Evolutionary conservation across 2,329 filamentous ascomycete species (phyloP).

Genomic region (Nigrospora sphaerica): DNA sequence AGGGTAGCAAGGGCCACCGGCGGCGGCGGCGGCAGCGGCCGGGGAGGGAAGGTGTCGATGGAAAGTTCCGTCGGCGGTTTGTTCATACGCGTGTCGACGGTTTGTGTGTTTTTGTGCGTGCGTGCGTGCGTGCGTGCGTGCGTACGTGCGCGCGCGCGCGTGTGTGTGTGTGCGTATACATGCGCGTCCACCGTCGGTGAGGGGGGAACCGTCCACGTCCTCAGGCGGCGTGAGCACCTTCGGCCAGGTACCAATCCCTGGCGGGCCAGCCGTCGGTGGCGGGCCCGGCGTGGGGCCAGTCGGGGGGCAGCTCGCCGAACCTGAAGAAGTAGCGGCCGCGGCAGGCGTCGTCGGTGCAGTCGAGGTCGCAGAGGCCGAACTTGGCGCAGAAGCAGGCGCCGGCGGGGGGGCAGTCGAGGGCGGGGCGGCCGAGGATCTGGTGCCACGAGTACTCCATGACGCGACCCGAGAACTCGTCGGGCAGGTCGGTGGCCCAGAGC

Average conservation of each 20-base stretch:
- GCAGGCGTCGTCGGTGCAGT: conserved; percentile 29
- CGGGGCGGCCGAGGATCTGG: conserved; percentile 18
- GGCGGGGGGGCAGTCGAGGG: conserved; percentile 44
- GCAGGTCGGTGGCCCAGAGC: conserved; percentile 37
- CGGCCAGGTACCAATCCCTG: conserved; percentile 1
- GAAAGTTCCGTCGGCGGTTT: no score
- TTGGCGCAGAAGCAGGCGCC: conserved; percentile 49
- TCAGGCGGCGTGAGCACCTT: neutral
- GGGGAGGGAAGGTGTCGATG: no score
- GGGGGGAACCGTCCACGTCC: no score
- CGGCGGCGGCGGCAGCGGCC: no score
- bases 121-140: no score
- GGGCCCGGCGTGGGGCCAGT: conserved; percentile 6
- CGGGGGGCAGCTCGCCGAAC: conserved; percentile 7
- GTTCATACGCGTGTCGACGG: no score
- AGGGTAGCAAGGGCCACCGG: no score
- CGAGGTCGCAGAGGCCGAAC: conserved; percentile 40
- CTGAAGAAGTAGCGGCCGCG: conserved; percentile 33
- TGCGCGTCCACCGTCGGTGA: no score
- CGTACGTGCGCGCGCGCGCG: no score
- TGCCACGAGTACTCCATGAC: conserved; percentile 53
- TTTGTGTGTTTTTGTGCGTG: no score
- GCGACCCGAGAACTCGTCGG: conserved; percentile 38
- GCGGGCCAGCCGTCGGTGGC: conserved; percentile 6
- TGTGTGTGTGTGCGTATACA: no score